These are phyloP conservation scores for Fusarium sp. DNA, from an alignment of 2,329 filamentous ascomycete genomes.

Conservation along the genomic window DNA sequence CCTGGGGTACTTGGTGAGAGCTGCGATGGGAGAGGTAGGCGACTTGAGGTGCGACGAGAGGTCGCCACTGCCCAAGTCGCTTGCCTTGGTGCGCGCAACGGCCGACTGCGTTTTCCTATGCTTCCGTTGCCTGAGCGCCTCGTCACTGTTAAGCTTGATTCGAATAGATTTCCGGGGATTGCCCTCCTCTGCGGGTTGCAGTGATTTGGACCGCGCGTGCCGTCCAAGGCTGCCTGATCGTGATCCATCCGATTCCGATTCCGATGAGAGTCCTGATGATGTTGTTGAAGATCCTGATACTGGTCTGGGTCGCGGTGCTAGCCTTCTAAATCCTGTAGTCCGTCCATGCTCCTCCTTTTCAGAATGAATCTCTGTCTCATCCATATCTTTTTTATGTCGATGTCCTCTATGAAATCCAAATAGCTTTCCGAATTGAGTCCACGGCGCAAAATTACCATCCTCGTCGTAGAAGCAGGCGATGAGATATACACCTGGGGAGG, in stretches of 20 bases:
- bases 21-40: conserved; percentile 83
- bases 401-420: conserved; percentile 60
- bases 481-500: conserved; percentile 84
- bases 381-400: conserved; percentile 57
- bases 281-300: conserved; percentile 54
- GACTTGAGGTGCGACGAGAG: conserved; percentile 90
- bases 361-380: conserved; percentile 39
- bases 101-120: conserved; percentile 70
- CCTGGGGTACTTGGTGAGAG: conserved; percentile 89
- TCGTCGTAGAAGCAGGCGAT: conserved; percentile 87
- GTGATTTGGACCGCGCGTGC: conserved; percentile 74
- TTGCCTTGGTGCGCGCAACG: conserved; percentile 57
- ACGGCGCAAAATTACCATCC: conserved; percentile 81
- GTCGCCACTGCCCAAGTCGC: conserved; percentile 56
- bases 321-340: conserved; percentile 44
- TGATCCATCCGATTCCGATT: conserved; percentile 73
- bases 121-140: conserved; percentile 78
- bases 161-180: conserved; percentile 82
- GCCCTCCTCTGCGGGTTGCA: conserved; percentile 71
- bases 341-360: conserved; percentile 47
- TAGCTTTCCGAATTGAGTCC: conserved; percentile 77
- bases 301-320: conserved; percentile 43
- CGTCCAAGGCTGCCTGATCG: conserved; percentile 49
- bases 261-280: conserved; percentile 77
- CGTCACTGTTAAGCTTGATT: conserved; percentile 89